These are phyloP conservation scores for Fulvia fulva DNA, from an alignment of 2,329 filamentous ascomycete genomes.

Conservation along the genomic window DNA sequence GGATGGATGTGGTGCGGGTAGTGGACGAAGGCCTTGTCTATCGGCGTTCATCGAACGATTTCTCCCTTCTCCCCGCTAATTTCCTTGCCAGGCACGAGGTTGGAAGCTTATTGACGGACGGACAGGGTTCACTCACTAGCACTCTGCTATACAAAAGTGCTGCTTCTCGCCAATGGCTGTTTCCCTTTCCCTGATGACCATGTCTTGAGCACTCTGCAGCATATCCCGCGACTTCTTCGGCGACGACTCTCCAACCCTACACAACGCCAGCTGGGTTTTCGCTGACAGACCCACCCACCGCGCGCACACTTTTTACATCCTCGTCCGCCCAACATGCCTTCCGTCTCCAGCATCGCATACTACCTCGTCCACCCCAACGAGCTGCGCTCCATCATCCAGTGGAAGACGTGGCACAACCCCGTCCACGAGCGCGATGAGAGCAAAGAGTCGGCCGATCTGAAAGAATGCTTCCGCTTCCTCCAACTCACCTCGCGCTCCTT, in stretches of 20 bases:
- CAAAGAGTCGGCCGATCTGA: slow-evolving; percentile 70
- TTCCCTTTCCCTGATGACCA: background rate
- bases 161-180: background rate
- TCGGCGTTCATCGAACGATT: background rate
- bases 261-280: slow-evolving; percentile 1
- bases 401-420: slow-evolving; percentile 90
- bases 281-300: background rate
- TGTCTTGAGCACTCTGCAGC: background rate
- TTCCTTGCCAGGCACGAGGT: background rate
- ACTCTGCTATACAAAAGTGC: background rate
- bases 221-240: slow-evolving; percentile 1
- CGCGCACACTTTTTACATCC: background rate
- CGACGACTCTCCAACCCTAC: background rate
- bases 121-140: background rate
- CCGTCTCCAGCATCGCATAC: slow-evolving; percentile 30
- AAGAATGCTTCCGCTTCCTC: slow-evolving; percentile 81
- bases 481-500: slow-evolving; percentile 91
- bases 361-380: slow-evolving; percentile 34
- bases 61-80: background rate
- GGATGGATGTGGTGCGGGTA: background rate
- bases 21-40: background rate
- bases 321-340: slow-evolving; percentile 29
- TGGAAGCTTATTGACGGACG: background rate
- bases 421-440: slow-evolving; percentile 76
- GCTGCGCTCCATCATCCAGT: slow-evolving; percentile 38